A percentile compares a stretch with the other conserved stretches of the same genome.
Conservation (phyloP, 2,329 filamentous ascomycete species). For the Didymella exigua region DNA sequence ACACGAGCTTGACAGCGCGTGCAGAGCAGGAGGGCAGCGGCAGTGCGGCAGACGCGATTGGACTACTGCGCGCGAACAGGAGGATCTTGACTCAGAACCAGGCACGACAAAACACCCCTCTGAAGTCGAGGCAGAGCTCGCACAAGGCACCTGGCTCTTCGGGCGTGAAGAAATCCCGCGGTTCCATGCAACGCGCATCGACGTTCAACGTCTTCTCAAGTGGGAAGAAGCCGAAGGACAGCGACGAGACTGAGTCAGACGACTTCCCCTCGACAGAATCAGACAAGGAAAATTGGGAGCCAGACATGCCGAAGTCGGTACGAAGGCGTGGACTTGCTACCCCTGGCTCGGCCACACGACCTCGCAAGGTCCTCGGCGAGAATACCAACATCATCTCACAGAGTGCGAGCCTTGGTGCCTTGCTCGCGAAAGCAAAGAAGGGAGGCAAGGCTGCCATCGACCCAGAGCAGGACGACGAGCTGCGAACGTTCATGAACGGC, state of each 20-base stretch:
- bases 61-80: slow-evolving; percentile 73
- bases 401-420: slow-evolving; percentile 44
- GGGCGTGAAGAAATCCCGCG: slow-evolving; percentile 45
- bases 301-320: slow-evolving; percentile 46
- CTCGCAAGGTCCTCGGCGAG: slow-evolving; percentile 56
- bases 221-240: slow-evolving; percentile 31
- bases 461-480: slow-evolving; percentile 64
- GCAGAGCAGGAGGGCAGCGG: slow-evolving; percentile 81
- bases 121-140: slow-evolving; percentile 36
- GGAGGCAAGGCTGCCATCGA: slow-evolving; percentile 44
- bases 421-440: slow-evolving; percentile 44
- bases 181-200: slow-evolving; percentile 43
- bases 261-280: slow-evolving; percentile 70
- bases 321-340: slow-evolving; percentile 31
- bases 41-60: slow-evolving; percentile 81
- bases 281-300: slow-evolving; percentile 91
- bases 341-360: slow-evolving; percentile 41
- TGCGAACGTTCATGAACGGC: slow-evolving; percentile 75
- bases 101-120: slow-evolving; percentile 68
- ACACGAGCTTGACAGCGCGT: slow-evolving; percentile 72
- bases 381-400: slow-evolving; percentile 51
- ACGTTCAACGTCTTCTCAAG: slow-evolving; percentile 46
- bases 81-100: slow-evolving; percentile 59
- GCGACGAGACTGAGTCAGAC: slow-evolving; percentile 49
- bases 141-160: slow-evolving; percentile 38